A percentile compares a stretch with the other conserved stretches of the same genome.
These are phyloP conservation scores for Pezicula carpinea DNA, from an alignment of 2,329 filamentous ascomycete genomes.

Conservation along the genomic window DNA sequence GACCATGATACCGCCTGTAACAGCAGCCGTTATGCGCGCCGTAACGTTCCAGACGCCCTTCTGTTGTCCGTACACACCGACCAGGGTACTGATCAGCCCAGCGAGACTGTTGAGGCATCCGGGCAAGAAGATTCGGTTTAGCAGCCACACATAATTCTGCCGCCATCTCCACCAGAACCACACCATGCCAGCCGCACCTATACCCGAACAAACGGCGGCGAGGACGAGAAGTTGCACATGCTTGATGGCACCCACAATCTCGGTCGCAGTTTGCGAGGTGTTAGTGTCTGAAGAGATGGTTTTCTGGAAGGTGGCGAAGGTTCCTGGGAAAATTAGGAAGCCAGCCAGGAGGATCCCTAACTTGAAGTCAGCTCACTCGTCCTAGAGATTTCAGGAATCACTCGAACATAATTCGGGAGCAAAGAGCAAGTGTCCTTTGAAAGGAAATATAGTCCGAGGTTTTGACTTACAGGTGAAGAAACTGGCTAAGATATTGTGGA, in stretches of 20 bases:
- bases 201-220: conserved; percentile 15
- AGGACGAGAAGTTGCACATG: conserved; percentile 21
- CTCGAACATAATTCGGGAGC: not conserved
- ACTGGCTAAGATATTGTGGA: conserved; percentile 25
- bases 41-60: conserved; percentile 19
- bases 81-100: conserved; percentile 23
- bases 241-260: conserved; percentile 16
- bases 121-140: conserved; percentile 24
- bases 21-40: conserved; percentile 22
- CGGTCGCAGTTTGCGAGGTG: conserved; percentile 5
- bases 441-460: not conserved
- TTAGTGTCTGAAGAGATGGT: not conserved
- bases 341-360: conserved; percentile 23
- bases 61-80: conserved; percentile 21
- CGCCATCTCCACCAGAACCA: conserved; percentile 18
- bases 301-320: conserved; percentile 20
- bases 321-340: conserved; percentile 26
- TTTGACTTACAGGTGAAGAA: conserved; percentile 21
- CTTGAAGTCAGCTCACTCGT: not conserved
- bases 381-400: not conserved
- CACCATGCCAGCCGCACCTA: conserved; percentile 21
- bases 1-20: conserved; percentile 15
- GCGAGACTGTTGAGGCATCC: conserved; percentile 21
- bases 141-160: conserved; percentile 23
- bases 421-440: no score